Evolutionary conservation across 2,329 filamentous ascomycete genomes (phyloP).

Genomic region (Fusarium keratoplasticum): DNA sequence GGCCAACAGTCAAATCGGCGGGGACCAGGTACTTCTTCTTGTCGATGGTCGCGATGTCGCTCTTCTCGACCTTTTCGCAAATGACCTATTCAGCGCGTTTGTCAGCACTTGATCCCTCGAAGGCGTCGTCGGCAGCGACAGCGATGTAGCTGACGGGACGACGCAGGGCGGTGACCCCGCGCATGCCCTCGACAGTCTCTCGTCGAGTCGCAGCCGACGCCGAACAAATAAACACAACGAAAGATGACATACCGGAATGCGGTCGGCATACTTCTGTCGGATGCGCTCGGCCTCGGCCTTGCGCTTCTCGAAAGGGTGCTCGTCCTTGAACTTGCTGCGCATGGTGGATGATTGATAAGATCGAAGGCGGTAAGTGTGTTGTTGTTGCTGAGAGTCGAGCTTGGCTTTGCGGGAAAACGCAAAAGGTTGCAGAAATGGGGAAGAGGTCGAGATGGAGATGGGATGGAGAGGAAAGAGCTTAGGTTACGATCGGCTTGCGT

Average conservation of each 20-base stretch:
- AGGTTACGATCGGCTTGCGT: slow-evolving; percentile 46
- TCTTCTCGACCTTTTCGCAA: slow-evolving; percentile 99
- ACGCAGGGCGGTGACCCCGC: slow-evolving; percentile 34
- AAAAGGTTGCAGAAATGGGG: slow-evolving; percentile 6
- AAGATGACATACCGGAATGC: slow-evolving; percentile 85
- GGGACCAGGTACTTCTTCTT: slow-evolving; percentile 99
- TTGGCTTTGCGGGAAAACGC: slow-evolving; percentile 1
- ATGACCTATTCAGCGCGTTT: slow-evolving; percentile 76
- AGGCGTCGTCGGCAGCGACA: background rate
- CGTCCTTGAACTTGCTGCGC: slow-evolving; percentile 99
- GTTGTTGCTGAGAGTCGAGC: slow-evolving; percentile 11
- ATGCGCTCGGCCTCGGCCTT: slow-evolving; percentile 99
- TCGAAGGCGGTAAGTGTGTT: slow-evolving; percentile 32
- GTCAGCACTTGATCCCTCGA: slow-evolving; percentile 3
- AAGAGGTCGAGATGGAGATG: slow-evolving; percentile 21
- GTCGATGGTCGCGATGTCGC: slow-evolving; percentile 98
- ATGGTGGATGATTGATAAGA: slow-evolving; percentile 66
- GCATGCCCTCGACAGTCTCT: slow-evolving; percentile 11
- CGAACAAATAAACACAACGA: background rate
- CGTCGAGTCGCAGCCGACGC: background rate
- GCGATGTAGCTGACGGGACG: background rate
- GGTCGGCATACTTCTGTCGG: slow-evolving; percentile 98
- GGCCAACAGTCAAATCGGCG: slow-evolving; percentile 95
- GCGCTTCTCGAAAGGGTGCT: slow-evolving; percentile 99
- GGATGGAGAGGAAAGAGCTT: slow-evolving; percentile 38